These are phyloP conservation scores for Coemansia sp. DNA, from an alignment of 192 early-diverging fungal genomes.

Conservation along the genomic window DNA sequence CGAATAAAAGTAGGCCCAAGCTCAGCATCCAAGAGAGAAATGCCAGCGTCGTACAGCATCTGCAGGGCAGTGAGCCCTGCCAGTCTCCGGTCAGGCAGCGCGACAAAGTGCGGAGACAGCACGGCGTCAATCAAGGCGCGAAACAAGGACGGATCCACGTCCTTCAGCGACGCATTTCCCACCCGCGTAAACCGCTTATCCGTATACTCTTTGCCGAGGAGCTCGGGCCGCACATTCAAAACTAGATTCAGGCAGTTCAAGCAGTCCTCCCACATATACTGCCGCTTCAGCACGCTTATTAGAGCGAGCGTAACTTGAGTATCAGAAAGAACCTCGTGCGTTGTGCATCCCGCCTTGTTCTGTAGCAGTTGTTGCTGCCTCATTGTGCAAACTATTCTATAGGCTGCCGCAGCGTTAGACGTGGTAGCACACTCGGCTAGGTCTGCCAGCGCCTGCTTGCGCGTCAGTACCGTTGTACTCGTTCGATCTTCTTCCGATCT, in stretches of 20 bases:
- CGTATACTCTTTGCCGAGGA: constrained; percentile 6
- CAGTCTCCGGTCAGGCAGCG: constrained; percentile 31
- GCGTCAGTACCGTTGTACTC: neutral
- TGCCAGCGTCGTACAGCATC: constrained; percentile 28
- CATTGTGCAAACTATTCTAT: constrained; percentile 16
- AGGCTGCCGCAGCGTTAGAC: constrained; percentile 12
- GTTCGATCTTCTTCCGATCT: neutral
- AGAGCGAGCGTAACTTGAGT: constrained; percentile 17
- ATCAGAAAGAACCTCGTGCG: constrained; percentile 27
- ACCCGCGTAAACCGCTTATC: constrained; percentile 19
- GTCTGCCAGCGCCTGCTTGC: constrained; percentile 6
- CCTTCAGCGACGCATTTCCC: neutral
- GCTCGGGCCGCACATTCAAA: constrained; percentile 18
- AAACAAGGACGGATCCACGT: neutral
- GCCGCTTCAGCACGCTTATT: constrained; percentile 1
- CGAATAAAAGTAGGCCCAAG: constrained; percentile 16
- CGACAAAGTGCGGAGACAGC: constrained; percentile 20
- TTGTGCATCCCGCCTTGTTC: neutral
- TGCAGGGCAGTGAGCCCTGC: constrained; percentile 48
- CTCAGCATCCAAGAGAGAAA: neutral
- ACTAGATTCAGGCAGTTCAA: constrained; percentile 29
- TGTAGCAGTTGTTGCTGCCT: constrained; percentile 4
- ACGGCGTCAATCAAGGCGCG: constrained; percentile 13
- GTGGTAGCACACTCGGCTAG: neutral
- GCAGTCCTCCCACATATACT: constrained; percentile 36